These are phyloP conservation scores for Zygotorulaspora mrakii DNA, from an alignment of 1,139 yeast genomes.

Conservation along the genomic window DNA sequence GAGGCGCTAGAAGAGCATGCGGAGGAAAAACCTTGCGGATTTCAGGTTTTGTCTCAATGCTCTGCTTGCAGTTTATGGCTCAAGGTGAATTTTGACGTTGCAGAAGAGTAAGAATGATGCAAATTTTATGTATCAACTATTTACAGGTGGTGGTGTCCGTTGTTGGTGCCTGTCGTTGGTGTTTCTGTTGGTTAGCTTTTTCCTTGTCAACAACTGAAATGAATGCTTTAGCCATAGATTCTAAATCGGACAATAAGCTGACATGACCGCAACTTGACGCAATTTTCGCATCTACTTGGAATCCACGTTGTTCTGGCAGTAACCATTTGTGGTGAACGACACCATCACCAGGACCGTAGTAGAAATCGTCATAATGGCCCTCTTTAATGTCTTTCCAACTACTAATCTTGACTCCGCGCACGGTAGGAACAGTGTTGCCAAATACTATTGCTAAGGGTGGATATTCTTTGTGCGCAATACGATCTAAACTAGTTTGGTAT, in stretches of 20 bases:
- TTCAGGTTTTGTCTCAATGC: slow-evolving; percentile 73
- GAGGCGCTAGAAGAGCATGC: slow-evolving; percentile 53
- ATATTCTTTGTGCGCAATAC: slow-evolving; percentile 48
- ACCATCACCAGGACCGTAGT: slow-evolving; percentile 91
- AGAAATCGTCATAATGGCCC: slow-evolving; percentile 72
- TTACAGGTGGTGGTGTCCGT: too few species aligned
- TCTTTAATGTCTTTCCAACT: slow-evolving; percentile 58
- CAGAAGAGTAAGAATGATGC: slow-evolving; percentile 21
- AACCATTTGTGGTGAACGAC: slow-evolving; percentile 81
- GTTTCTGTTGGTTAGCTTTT: too few species aligned
- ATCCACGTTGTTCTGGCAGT: slow-evolving; percentile 73
- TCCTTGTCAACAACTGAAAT: slow-evolving; percentile 57
- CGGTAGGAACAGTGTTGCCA: slow-evolving; percentile 80
- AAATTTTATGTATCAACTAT: slow-evolving; percentile 43
- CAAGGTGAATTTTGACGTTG: slow-evolving; percentile 54
- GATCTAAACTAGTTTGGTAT: slow-evolving; percentile 56
- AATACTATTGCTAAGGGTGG: slow-evolving; percentile 84
- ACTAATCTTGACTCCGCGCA: slow-evolving; percentile 67
- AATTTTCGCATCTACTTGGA: slow-evolving; percentile 64
- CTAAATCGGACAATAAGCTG: slow-evolving; percentile 67
- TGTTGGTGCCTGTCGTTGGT: too few species aligned
- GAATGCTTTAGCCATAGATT: slow-evolving; percentile 68
- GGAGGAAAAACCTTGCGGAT: slow-evolving; percentile 49
- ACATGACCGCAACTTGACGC: slow-evolving; percentile 73
- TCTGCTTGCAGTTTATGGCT: slow-evolving; percentile 81